Evolutionary conservation across 23 red algal species (phyloP).

Genomic region (Gracilaria gracilis): DNA sequence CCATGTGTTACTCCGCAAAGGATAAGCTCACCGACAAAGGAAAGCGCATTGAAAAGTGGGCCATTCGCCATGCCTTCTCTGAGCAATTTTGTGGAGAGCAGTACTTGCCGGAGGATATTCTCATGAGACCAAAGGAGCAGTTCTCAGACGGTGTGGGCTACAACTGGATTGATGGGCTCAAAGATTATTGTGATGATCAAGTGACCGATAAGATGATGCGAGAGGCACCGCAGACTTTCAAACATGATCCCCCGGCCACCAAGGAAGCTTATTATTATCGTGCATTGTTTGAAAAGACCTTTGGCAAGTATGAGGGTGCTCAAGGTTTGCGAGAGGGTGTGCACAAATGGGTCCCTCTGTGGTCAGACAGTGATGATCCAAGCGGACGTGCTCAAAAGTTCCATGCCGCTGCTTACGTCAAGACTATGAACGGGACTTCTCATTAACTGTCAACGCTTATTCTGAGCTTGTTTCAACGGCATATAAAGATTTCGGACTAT

Average conservation of each 20-base stretch:
- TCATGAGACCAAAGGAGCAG: conserved; percentile 96
- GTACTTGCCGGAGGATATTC: conserved; percentile 88
- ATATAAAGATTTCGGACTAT: conserved; percentile 2
- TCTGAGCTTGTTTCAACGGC: not conserved
- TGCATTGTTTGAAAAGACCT: conserved; percentile 91
- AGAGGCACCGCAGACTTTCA: conserved; percentile 62
- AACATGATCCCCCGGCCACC: conserved; percentile 85
- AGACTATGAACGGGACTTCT: conserved; percentile 58
- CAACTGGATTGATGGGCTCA: conserved; percentile 97
- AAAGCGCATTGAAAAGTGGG: conserved; percentile 80
- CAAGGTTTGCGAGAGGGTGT: conserved; percentile 88
- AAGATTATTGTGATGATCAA: conserved; percentile 75
- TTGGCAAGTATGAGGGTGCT: conserved; percentile 69
- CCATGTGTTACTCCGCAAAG: conserved; percentile 76
- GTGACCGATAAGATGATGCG: conserved; percentile 83
- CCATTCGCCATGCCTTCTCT: conserved; percentile 83
- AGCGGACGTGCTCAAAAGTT: conserved; percentile 92
- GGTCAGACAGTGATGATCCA: conserved; percentile 92
- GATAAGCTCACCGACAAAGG: conserved; percentile 80
- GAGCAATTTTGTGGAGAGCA: conserved; percentile 72
- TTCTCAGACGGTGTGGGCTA: conserved; percentile 91
- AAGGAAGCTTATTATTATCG: conserved; percentile 98
- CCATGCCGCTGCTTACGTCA: conserved; percentile 72
- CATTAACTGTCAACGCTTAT: conserved; percentile 15
- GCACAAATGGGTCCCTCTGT: conserved; percentile 90